Conservation (phyloP, 495 filamentous ascomycete genomes). For the Bacidia gigantensis region DNA sequence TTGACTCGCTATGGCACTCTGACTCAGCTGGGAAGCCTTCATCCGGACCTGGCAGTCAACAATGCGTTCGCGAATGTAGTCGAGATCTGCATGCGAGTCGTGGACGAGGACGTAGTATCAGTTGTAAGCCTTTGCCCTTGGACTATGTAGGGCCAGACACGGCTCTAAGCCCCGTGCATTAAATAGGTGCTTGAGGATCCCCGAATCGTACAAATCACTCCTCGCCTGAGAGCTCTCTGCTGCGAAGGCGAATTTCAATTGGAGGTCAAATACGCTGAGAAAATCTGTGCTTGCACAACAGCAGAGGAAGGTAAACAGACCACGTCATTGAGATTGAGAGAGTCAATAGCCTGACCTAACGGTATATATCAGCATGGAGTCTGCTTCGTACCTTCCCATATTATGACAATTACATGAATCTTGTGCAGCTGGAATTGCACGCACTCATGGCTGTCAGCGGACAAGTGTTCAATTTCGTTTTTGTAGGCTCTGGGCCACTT, state of each 20-base stretch:
- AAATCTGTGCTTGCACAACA: constrained; percentile 14
- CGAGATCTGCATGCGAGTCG: constrained; percentile 20
- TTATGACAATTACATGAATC: constrained; percentile 29
- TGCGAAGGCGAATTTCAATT: constrained; percentile 27
- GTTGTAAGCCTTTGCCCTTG: constrained; percentile 6
- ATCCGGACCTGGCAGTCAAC: constrained; percentile 24
- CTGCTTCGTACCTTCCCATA: constrained; percentile 28
- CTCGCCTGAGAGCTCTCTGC: constrained; percentile 24
- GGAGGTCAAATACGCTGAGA: constrained; percentile 26
- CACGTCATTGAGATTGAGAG: too few relatives aligned
- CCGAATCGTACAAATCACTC: constrained; percentile 15
- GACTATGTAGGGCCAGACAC: background rate
- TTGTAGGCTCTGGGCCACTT: constrained; percentile 33
- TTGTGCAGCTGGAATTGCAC: constrained; percentile 29
- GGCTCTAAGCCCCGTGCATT: background rate
- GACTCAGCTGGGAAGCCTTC: constrained; percentile 3
- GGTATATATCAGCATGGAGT: background rate
- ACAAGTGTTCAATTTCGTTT: constrained; percentile 11
- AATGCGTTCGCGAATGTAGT: constrained; percentile 25
- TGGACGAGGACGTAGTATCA: constrained; percentile 5
- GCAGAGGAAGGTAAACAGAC: constrained; percentile 11
- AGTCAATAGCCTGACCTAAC: too few relatives aligned
- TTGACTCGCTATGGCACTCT: constrained; percentile 9
- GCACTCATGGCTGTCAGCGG: constrained; percentile 18
- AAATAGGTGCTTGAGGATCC: constrained; percentile 19